Base-by-base conservation (phyloP, 345 rosid genomes). In the Eucalyptus viminalis region DNA sequence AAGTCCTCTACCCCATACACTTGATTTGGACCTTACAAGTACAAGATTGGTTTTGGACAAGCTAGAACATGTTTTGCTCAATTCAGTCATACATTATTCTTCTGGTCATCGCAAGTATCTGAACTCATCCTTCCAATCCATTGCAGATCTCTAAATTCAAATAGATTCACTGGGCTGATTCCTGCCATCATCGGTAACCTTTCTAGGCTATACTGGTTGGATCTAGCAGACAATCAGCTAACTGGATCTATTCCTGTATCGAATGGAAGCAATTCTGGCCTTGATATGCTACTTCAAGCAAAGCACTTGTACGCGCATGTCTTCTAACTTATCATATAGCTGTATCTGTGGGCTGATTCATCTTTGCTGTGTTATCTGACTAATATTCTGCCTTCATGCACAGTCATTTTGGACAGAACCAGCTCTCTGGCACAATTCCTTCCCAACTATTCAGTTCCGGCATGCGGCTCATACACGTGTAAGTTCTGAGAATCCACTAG, bases 331-430 rank as follows among this genome's bases (percentile, higher is more conserved):
- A 72, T 56, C 45, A 22, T 50, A 15, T 15, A 24, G 72, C 65
- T 37, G 37, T 80, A 72, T 50, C 50, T 88, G 80, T 65, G 24
- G 4, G 44, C 24, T 9, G 5, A 17, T 86, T 44, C 17, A 2
- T 40, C 44, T 89, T 72, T 45, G 50, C 11, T 29, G 62, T 50
- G 15, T 60, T 88, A 44, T 85, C 34, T 21, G 17, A 56, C 87
- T 92, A 45, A 90, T 87, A 60, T 69, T 87, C 67, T 51, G 37
- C 69, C 45, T 43, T 88, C 43, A 54, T 86, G 54, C 43, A 88
- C 90, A 97, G 99, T 88, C 99, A 98, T 92, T 81, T 96, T 86
- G 99, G 98, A 88, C 72, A 90, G 86, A 98, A 98, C 90, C 91
- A 92, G 87, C 97, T 98, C 65, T 91, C 96, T 0, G 99, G 97